phyloP scores from a whole-genome alignment of 1,139 yeast genomes.

The Debaryomyces robertsiae region DNA sequence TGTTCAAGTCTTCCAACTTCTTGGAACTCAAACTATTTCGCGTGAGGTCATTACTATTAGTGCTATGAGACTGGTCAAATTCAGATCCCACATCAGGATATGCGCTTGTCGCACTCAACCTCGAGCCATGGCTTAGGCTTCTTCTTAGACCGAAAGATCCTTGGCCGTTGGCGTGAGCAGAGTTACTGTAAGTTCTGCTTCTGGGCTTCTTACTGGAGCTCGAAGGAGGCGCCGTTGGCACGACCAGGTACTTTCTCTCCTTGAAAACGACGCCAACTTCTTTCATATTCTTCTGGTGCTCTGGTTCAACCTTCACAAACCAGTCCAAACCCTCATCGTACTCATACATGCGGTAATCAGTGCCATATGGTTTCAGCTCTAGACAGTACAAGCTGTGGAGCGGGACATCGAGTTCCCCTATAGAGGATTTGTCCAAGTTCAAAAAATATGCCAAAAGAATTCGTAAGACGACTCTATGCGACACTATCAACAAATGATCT shows the following conservation, averaged over 20 bases:
- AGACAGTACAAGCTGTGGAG: constrained; percentile 85
- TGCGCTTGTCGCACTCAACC: constrained; percentile 1
- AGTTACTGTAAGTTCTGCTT: constrained; percentile 6
- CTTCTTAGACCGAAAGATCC: constrained; percentile 21
- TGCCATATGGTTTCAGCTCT: constrained; percentile 94
- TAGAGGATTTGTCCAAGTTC: constrained; percentile 78
- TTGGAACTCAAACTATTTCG: constrained; percentile 15
- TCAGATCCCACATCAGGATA: not conserved
- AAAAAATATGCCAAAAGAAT: constrained; percentile 85
- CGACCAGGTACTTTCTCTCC: constrained; percentile 69
- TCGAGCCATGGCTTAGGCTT: constrained; percentile 21
- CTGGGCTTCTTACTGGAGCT: constrained; percentile 11
- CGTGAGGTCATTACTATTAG: constrained; percentile 4
- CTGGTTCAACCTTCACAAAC: constrained; percentile 75
- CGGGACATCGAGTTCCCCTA: constrained; percentile 91
- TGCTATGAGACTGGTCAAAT: not conserved
- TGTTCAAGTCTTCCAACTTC: constrained; percentile 21
- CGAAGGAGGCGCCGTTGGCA: constrained; percentile 71
- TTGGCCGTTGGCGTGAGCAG: not conserved
- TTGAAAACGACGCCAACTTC: constrained; percentile 68
- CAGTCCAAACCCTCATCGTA: constrained; percentile 78
- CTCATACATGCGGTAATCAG: constrained; percentile 86
- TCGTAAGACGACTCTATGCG: constrained; percentile 90
- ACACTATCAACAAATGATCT: constrained; percentile 78
- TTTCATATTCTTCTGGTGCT: constrained; percentile 58